A percentile compares a stretch with the other conserved stretches of the same genome.
phyloP scores from a whole-genome alignment of 1,139 yeast genomes.

The Hyphopichia fennica region DNA sequence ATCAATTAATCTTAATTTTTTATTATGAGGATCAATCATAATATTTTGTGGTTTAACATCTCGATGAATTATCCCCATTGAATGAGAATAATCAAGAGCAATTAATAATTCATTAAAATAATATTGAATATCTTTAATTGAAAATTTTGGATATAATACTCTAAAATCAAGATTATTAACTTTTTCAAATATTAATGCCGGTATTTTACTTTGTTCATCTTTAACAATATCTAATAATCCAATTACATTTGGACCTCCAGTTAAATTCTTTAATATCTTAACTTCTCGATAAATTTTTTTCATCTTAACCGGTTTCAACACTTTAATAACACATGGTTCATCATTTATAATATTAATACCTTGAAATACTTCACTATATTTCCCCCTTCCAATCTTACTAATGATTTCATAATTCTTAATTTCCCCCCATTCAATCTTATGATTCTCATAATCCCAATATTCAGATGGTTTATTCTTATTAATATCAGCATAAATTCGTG shows the following conservation, averaged over 20 bases:
- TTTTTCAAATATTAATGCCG: conserved; percentile 72
- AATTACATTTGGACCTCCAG: conserved; percentile 74
- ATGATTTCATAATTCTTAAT: conserved; percentile 85
- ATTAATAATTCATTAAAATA: conserved; percentile 68
- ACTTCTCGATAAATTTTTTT: conserved; percentile 79
- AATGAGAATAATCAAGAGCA: conserved; percentile 75
- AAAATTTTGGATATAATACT: conserved; percentile 65
- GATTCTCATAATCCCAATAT: conserved; percentile 92
- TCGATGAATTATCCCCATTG: conserved; percentile 82
- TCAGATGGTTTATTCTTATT: conserved; percentile 75
- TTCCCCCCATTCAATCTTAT: conserved; percentile 69
- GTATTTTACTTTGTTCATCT: conserved; percentile 70
- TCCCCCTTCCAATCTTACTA: conserved; percentile 93
- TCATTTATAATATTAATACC: conserved; percentile 52
- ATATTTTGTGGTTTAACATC: conserved; percentile 85
- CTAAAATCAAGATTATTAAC: conserved; percentile 73
- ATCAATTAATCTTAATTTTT: conserved; percentile 68
- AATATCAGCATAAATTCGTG: conserved; percentile 88
- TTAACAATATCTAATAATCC: conserved; percentile 73
- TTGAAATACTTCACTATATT: conserved; percentile 93
- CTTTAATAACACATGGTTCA: conserved; percentile 67
- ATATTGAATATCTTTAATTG: conserved; percentile 62
- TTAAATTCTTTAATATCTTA: conserved; percentile 69
- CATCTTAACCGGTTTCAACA: conserved; percentile 75
- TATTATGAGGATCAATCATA: conserved; percentile 71